These are phyloP conservation scores for Pichia californica DNA, from an alignment of 805 yeast species.

Conservation along the genomic window DNA sequence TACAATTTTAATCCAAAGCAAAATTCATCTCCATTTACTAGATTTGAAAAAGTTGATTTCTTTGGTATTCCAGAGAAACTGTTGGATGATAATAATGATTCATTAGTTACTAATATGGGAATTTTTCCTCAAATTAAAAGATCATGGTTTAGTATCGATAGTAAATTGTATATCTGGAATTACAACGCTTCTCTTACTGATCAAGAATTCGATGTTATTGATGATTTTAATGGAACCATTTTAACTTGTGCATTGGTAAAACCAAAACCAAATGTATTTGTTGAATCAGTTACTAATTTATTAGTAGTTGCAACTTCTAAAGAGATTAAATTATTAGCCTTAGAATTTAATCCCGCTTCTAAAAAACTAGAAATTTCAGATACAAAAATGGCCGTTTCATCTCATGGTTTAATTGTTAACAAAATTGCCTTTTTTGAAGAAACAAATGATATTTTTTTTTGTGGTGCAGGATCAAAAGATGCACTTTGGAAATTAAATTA, in stretches of 20 bases:
- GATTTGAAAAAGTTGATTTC: slow-evolving; percentile 67
- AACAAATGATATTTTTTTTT: slow-evolving; percentile 77
- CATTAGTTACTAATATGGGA: slow-evolving; percentile 68
- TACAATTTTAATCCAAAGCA: slow-evolving; percentile 45
- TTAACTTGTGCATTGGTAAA: slow-evolving; percentile 68
- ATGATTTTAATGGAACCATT: slow-evolving; percentile 73
- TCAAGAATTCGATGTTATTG: slow-evolving; percentile 69
- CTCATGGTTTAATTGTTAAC: slow-evolving; percentile 70
- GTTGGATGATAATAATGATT: slow-evolving; percentile 7
- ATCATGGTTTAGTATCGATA: slow-evolving; percentile 82
- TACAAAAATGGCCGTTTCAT: slow-evolving; percentile 74
- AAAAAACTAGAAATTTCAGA: slow-evolving; percentile 64
- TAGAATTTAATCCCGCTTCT: slow-evolving; percentile 38
- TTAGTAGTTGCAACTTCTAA: slow-evolving; percentile 74
- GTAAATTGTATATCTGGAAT: slow-evolving; percentile 81
- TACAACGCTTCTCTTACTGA: slow-evolving; percentile 38
- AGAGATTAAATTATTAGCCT: slow-evolving; percentile 70
- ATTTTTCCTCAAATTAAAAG: slow-evolving; percentile 72
- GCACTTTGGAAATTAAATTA: slow-evolving; percentile 87
- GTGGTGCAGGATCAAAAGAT: slow-evolving; percentile 70
- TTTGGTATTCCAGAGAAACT: slow-evolving; percentile 73
- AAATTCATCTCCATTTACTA: slow-evolving; percentile 50
- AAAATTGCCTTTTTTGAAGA: slow-evolving; percentile 51
- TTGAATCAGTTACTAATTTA: slow-evolving; percentile 65
- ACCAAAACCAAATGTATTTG: slow-evolving; percentile 78